These are phyloP conservation scores for Mariannaea sp. DNA, from an alignment of 2,329 filamentous ascomycete genomes.

Conservation along the genomic window DNA sequence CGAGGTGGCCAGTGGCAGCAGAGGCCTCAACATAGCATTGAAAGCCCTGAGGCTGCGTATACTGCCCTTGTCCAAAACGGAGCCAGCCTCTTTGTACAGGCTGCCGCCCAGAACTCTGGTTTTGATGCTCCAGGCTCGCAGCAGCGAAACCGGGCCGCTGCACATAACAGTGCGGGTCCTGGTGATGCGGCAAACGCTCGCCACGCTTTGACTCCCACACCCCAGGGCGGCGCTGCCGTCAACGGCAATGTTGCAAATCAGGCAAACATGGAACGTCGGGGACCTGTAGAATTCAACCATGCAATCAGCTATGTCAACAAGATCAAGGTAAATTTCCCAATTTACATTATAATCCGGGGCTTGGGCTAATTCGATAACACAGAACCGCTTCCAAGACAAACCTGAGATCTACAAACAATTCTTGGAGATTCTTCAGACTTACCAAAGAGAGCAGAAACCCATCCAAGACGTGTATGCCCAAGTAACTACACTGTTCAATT, in stretches of 20 bases:
- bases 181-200: constrained; percentile 53
- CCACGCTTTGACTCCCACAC: constrained; percentile 65
- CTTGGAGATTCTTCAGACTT: constrained; percentile 95
- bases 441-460: constrained; percentile 95
- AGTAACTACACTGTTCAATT: constrained; percentile 91
- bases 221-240: constrained; percentile 60
- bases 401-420: constrained; percentile 99
- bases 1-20: constrained; percentile 62
- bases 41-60: constrained; percentile 67
- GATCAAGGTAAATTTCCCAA: constrained; percentile 76
- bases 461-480: constrained; percentile 98
- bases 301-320: constrained; percentile 99
- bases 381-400: constrained; percentile 96
- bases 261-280: constrained; percentile 77
- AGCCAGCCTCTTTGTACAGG: constrained; percentile 53
- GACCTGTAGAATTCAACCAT: constrained; percentile 98
- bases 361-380: constrained; percentile 29
- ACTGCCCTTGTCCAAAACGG: constrained; percentile 61
- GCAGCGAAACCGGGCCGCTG: constrained; percentile 41
- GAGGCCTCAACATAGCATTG: constrained; percentile 60
- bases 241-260: constrained; percentile 66
- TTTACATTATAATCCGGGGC: constrained; percentile 7
- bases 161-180: constrained; percentile 40
- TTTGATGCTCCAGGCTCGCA: constrained; percentile 41
- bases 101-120: constrained; percentile 44